A percentile compares a stretch with the other conserved stretches of the same genome.
These are phyloP conservation scores for Sedum album DNA, from an alignment of 164 flowering plant species.

Conservation along the genomic window DNA sequence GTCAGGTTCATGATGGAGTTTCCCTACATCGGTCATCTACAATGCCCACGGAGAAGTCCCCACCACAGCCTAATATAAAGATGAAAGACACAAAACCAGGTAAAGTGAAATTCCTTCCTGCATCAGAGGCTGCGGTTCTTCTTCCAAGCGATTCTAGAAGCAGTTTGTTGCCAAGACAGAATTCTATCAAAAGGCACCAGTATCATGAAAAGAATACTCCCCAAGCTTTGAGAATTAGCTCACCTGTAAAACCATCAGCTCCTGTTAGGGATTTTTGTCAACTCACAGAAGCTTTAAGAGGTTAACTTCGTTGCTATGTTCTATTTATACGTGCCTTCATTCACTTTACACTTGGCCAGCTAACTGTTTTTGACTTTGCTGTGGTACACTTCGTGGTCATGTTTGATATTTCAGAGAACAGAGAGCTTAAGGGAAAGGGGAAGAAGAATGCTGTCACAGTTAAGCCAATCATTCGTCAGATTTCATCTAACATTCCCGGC, in stretches of 20 bases:
- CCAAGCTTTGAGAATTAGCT: background rate
- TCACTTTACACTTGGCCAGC: background rate
- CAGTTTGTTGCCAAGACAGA: background rate
- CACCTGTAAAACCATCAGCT: slow-evolving; percentile 2
- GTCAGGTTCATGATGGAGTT: background rate
- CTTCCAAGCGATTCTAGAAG: background rate
- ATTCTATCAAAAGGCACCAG: background rate
- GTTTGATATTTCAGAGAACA: background rate
- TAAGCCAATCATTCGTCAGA: background rate
- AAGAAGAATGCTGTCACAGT: background rate
- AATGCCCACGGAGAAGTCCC: background rate
- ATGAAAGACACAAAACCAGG: background rate
- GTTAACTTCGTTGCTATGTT: background rate
- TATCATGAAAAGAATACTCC: background rate
- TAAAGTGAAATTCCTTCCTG: background rate
- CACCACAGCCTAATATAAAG: background rate
- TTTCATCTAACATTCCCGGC: background rate
- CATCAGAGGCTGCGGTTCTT: slow-evolving; percentile 2
- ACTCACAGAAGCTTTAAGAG: background rate
- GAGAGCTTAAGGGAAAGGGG: background rate
- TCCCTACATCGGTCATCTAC: background rate
- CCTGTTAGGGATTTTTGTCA: slow-evolving; percentile 2
- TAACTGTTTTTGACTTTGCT: background rate
- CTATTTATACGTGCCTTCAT: background rate
- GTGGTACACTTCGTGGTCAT: background rate